A percentile compares a stretch with the other conserved stretches of the same genome.
Conservation (phyloP, 345 rosid genomes). For the Moringa oleifera region DNA sequence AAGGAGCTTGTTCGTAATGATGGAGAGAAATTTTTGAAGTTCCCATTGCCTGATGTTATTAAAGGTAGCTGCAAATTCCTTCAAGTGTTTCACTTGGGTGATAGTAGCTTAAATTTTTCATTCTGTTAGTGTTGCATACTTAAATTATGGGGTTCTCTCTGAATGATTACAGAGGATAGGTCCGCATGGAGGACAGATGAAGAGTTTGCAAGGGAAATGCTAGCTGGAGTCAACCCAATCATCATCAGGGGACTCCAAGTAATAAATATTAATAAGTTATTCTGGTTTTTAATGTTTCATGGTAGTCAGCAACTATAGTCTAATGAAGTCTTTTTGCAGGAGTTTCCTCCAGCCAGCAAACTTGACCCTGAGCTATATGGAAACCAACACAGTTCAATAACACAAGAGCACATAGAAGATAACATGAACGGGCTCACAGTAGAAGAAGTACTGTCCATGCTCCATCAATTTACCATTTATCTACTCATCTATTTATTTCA, state of each 20-base stretch:
- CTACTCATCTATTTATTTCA: neutral
- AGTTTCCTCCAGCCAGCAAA: constrained; percentile 71
- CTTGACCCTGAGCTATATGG: constrained; percentile 54
- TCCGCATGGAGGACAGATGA: constrained; percentile 71
- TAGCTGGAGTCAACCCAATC: constrained; percentile 81
- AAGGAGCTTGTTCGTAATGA: constrained; percentile 78
- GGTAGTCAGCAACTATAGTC: neutral
- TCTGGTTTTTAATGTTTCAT: constrained; percentile 5
- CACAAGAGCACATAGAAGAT: constrained; percentile 41
- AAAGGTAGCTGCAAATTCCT: constrained; percentile 39
- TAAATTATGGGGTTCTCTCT: neutral
- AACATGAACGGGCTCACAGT: constrained; percentile 62
- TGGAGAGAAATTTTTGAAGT: constrained; percentile 65
- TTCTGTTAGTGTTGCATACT: neutral
- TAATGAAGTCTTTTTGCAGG: constrained; percentile 31
- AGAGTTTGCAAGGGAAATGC: constrained; percentile 79
- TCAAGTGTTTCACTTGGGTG: neutral
- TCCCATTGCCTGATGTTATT: constrained; percentile 80
- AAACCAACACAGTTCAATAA: constrained; percentile 56
- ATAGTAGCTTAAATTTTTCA: neutral
- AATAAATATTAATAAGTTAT: too few species aligned
- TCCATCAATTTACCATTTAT: neutral
- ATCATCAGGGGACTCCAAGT: constrained; percentile 33
- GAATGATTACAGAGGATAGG: constrained; percentile 22
- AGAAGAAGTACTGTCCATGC: constrained; percentile 34